Percentiles rank a stretch among this genome's conserved stretches.
Evolutionary conservation across 176 grass and related monocot genomes (phyloP).

Genomic region (Poa annua): DNA sequence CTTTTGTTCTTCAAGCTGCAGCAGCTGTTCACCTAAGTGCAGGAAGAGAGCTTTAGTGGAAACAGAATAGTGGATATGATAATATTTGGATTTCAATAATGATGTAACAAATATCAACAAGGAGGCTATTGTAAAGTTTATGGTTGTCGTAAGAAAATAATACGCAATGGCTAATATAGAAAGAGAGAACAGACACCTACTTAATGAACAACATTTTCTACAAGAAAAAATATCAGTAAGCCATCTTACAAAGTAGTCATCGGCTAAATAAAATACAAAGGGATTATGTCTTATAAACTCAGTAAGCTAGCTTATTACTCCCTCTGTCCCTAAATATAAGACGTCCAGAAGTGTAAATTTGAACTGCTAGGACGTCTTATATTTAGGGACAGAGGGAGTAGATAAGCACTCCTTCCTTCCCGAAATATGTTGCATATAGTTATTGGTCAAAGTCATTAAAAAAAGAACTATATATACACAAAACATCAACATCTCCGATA

Average conservation of each 20-base stretch:
- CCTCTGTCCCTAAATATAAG: no score
- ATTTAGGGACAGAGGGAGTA: background rate
- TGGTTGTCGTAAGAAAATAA: constrained; percentile 1
- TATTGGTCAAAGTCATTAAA: no score
- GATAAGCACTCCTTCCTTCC: background rate
- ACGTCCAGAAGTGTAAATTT: no score
- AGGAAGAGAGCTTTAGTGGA: constrained; percentile 40
- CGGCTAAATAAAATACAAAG: background rate
- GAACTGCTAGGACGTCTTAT: no score
- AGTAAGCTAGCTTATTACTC: background rate
- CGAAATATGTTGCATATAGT: no score
- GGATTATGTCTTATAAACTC: background rate
- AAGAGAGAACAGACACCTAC: constrained; percentile 12
- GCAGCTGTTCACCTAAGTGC: constrained; percentile 69
- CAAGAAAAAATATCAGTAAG: background rate
- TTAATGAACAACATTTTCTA: constrained; percentile 15
- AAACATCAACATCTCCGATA: no score
- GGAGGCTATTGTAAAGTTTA: constrained; percentile 9
- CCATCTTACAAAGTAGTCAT: background rate
- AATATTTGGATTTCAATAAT: no score
- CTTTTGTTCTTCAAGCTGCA: constrained; percentile 81
- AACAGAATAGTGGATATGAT: background rate
- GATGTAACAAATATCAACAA: background rate
- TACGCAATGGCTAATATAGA: background rate
- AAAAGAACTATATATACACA: no score